Evolutionary conservation across 305 asterid genomes (phyloP), one percentile per base, ranked within the genome.

Genomic region (Lippia alba): DNA sequence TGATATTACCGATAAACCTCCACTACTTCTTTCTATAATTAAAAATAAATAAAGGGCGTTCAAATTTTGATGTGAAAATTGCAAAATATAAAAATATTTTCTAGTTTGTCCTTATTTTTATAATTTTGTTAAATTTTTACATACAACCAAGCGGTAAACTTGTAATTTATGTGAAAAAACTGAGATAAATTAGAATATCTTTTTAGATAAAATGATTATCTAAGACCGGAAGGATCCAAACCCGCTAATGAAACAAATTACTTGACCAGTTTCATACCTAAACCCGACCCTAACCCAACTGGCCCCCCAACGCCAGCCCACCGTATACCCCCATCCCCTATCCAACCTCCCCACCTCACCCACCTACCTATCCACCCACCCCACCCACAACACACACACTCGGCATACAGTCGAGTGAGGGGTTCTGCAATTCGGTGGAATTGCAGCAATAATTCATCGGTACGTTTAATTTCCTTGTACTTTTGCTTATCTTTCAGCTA

Each of bases 351-450:
- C 32, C 50, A 46, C 8, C 56, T n/a, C 19, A 15, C 44, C 14
- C 33, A 53, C 49, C 51, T 17, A 59, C 12, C 3, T 6, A 45
- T 18, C 6, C 18, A 5, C 34, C 24, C 14, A 44, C 51, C 56
- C n/a, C 40, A n/a, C 40, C 12, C 19, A 1, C 3, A 40, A 12
- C 0, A 17, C 6, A 16, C 14, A 36, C 59, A 12, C 6, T 16
- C 12, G 0, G 41, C 8, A 19, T 2, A 36, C 61, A 14, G 56
- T 11, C 20, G 63, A 55, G 61, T 44, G 49, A 61, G 72, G 30
- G 78, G 49, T 56, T 72, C 39, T 49, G 62, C 54, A 63, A 32
- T 56, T 57, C 53, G n/a, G 16, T 24, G 69, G 56, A 59, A 5
- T 44, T 41, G 12, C 50, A 32, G 17, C 49, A 6, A 44, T 44